Percentiles rank a stretch among this genome's conserved stretches.
Evolutionary conservation across 2,329 filamentous ascomycete genomes (phyloP).

Genomic region (Exophiala viscosa): DNA sequence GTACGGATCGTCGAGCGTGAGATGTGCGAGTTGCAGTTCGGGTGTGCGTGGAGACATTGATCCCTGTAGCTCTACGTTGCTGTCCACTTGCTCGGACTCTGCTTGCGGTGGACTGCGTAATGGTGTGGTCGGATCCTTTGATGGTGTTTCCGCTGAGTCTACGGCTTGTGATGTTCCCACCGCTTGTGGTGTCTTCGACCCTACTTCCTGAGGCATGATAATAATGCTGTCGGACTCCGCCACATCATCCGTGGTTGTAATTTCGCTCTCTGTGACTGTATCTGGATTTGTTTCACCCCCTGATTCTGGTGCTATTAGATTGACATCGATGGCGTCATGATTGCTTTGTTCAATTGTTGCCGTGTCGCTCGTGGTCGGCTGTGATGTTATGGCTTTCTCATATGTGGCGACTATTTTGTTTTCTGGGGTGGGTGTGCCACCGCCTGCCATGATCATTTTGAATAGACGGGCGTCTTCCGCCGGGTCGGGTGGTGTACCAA

Average conservation of each 20-base stretch:
- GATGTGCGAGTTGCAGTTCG: constrained; percentile 12
- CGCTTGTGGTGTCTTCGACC: no score
- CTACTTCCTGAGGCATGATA: no score
- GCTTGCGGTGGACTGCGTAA: not conserved
- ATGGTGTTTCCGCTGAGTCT: not conserved
- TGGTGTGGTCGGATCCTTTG: not conserved
- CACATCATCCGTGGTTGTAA: no score
- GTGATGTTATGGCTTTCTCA: not conserved
- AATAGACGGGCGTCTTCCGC: constrained; percentile 6
- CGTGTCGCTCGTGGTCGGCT: not conserved
- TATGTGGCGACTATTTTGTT: not conserved
- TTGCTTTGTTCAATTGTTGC: not conserved
- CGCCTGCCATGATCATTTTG: constrained; percentile 15
- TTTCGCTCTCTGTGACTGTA: not conserved
- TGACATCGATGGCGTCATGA: not conserved
- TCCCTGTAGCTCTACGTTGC: not conserved
- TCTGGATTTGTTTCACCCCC: not conserved
- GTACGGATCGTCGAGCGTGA: constrained; percentile 16
- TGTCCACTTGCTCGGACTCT: not conserved
- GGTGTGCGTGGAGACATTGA: constrained; percentile 7
- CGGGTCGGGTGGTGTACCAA: constrained; percentile 7
- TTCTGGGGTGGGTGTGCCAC: constrained; percentile 11
- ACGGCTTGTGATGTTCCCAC: not conserved
- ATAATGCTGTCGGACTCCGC: no score
- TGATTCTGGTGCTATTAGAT: not conserved